Evolutionary conservation across 352 stramenopile species (phyloP).

Genomic region (Pythium coloratum): DNA sequence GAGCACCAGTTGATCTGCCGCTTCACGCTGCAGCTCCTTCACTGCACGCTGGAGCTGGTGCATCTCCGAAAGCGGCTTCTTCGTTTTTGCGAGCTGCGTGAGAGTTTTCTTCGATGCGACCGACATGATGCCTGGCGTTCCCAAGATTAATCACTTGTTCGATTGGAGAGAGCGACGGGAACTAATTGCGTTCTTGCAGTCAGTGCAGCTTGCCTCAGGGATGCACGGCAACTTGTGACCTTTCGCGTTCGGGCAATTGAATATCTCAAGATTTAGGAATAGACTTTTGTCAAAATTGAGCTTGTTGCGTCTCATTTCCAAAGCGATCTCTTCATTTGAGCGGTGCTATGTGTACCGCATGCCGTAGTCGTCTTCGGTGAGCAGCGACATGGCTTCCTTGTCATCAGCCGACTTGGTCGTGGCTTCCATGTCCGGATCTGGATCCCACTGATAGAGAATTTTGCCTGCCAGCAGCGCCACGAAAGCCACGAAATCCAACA

Average conservation of each 20-base stretch:
- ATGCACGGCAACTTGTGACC: conserved; percentile 12
- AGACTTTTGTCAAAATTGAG: conserved; percentile 10
- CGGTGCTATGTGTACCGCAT: conserved; percentile 63
- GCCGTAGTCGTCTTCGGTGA: conserved; percentile 72
- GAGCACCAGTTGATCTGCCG: conserved; percentile 68
- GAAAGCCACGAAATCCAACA: conserved; percentile 71
- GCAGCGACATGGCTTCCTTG: conserved; percentile 78
- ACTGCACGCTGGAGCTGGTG: conserved; percentile 78
- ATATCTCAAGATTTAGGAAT: conserved; percentile 15
- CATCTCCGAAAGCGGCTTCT: conserved; percentile 81
- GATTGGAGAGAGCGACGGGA: neutral
- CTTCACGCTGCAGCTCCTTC: conserved; percentile 73
- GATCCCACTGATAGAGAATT: conserved; percentile 80
- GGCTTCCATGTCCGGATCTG: conserved; percentile 72
- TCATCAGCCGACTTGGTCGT: conserved; percentile 83
- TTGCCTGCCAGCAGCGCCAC: conserved; percentile 66
- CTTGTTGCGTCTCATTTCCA: conserved; percentile 1
- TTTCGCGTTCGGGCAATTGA: conserved; percentile 1
- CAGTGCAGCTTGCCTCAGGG: neutral
- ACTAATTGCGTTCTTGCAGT: neutral
- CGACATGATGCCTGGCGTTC: conserved; percentile 32
- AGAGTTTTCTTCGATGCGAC: conserved; percentile 51
- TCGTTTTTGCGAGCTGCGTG: conserved; percentile 69
- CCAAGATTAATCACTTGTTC: neutral
- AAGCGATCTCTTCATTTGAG: neutral